Percentiles rank a stretch among this genome's conserved stretches.
These are phyloP conservation scores for Sporothrix sp. DNA, from an alignment of 2,329 filamentous ascomycete species.

Conservation along the genomic window DNA sequence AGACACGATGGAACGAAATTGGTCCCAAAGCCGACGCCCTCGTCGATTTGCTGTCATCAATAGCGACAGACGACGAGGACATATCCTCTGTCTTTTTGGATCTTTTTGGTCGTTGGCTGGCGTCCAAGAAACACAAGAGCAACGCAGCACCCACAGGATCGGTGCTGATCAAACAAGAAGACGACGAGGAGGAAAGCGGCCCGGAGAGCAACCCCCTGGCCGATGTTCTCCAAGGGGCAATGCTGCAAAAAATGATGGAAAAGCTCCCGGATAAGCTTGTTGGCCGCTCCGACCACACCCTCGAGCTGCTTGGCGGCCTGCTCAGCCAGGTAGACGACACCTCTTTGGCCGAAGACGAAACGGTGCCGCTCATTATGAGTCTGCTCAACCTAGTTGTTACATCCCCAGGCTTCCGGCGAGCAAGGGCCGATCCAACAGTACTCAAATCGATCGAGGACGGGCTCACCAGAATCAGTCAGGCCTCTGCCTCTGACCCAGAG, in stretches of 20 bases:
- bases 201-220: conserved; percentile 30
- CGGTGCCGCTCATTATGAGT: conserved; percentile 46
- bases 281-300: conserved; percentile 51
- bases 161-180: conserved; percentile 21
- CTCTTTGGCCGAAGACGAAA: conserved; percentile 32
- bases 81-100: conserved; percentile 51
- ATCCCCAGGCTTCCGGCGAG: conserved; percentile 44
- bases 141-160: conserved; percentile 11
- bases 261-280: conserved; percentile 54
- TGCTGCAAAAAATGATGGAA: conserved; percentile 57
- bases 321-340: conserved; percentile 36
- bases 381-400: conserved; percentile 52
- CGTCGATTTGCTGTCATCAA: conserved; percentile 37
- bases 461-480: conserved; percentile 34
- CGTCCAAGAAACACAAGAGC: conserved; percentile 19
- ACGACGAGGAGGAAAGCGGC: conserved; percentile 22
- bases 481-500: conserved; percentile 20
- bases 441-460: conserved; percentile 39
- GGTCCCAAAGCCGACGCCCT: conserved; percentile 40
- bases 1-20: conserved; percentile 26
- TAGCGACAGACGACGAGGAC: conserved; percentile 45
- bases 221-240: conserved; percentile 47
- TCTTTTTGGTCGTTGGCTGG: conserved; percentile 50
- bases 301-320: conserved; percentile 54
- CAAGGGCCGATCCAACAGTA: conserved; percentile 32